These are phyloP conservation scores for Gossypium aridum DNA, from an alignment of 441 rosid species.

Conservation along the genomic window DNA sequence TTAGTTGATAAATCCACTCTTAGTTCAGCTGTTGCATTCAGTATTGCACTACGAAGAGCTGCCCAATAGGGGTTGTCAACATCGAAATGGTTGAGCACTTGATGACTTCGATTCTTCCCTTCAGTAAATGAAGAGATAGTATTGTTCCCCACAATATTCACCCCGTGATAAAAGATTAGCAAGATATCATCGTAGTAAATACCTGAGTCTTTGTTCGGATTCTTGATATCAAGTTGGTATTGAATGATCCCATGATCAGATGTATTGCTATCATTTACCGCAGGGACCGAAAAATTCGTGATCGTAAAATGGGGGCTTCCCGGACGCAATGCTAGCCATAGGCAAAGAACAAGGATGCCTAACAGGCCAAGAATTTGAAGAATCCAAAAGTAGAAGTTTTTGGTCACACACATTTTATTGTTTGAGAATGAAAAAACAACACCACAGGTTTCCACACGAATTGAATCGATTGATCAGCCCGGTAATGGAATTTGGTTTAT, in stretches of 20 bases:
- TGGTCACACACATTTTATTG: slow-evolving; percentile 21
- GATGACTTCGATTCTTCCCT: slow-evolving; percentile 11
- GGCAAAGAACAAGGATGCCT: slow-evolving; percentile 26
- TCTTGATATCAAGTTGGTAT: slow-evolving; percentile 22
- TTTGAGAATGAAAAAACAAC: neutral
- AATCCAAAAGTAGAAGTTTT: slow-evolving; percentile 23
- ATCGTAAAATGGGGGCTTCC: slow-evolving; percentile 22
- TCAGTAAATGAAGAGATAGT: slow-evolving; percentile 22
- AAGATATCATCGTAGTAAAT: slow-evolving; percentile 32
- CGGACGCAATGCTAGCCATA: slow-evolving; percentile 35
- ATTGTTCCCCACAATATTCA: slow-evolving; percentile 20
- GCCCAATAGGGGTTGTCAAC: slow-evolving; percentile 10
- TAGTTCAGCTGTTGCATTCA: slow-evolving; percentile 25
- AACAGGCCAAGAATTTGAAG: slow-evolving; percentile 25
- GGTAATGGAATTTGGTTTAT: neutral
- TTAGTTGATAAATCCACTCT: slow-evolving; percentile 22
- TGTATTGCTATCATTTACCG: neutral
- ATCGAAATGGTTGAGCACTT: neutral
- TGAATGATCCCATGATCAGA: neutral
- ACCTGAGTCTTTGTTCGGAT: slow-evolving; percentile 34
- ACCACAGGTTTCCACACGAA: neutral
- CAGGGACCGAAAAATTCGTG: slow-evolving; percentile 26
- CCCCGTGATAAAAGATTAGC: slow-evolving; percentile 20
- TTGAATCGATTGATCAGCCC: neutral
- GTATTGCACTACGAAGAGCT: slow-evolving; percentile 13